Percentiles rank a stretch among this genome's conserved stretches.
These are phyloP conservation scores for Gaeumannomyces sp. DNA, from an alignment of 2,329 filamentous ascomycete species.

Conservation along the genomic window DNA sequence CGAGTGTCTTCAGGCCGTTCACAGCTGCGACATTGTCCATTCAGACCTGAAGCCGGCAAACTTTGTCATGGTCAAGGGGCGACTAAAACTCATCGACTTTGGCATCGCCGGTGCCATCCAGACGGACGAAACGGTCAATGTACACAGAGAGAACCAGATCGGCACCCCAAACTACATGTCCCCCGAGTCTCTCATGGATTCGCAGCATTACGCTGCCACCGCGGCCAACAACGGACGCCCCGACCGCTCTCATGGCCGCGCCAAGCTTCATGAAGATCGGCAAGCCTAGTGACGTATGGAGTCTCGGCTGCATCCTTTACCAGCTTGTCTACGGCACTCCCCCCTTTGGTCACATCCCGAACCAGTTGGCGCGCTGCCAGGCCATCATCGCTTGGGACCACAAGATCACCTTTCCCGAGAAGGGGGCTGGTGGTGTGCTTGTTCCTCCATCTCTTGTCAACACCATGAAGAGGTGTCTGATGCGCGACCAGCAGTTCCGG, in stretches of 20 bases:
- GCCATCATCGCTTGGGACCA: slow-evolving; percentile 78
- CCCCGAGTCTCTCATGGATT: slow-evolving; percentile 86
- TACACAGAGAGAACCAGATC: slow-evolving; percentile 90
- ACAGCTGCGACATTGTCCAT: slow-evolving; percentile 87
- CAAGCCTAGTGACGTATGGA: slow-evolving; percentile 95
- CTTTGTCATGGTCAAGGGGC: slow-evolving; percentile 85
- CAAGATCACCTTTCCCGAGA: slow-evolving; percentile 63
- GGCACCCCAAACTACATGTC: slow-evolving; percentile 99
- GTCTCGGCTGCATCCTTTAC: slow-evolving; percentile 90
- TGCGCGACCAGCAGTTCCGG: slow-evolving; percentile 54
- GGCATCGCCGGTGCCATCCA: slow-evolving; percentile 97
- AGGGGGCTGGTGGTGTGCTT: slow-evolving; percentile 58
- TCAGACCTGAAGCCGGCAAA: slow-evolving; percentile 96
- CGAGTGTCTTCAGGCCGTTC: slow-evolving; percentile 85
- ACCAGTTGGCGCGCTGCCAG: slow-evolving; percentile 79
- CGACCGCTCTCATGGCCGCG: slow-evolving; percentile 33
- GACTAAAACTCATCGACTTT: slow-evolving; percentile 95
- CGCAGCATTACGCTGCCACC: slow-evolving; percentile 47
- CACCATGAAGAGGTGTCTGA: slow-evolving; percentile 58
- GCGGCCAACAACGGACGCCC: slow-evolving; percentile 33
- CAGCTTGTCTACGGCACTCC: slow-evolving; percentile 98
- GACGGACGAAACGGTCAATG: slow-evolving; percentile 91
- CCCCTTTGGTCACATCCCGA: slow-evolving; percentile 86
- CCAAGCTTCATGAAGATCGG: slow-evolving; percentile 91
- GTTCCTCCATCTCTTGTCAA: slow-evolving; percentile 54